phyloP scores from a whole-genome alignment of 805 yeast genomes.

The Saccharomycopsis amapae region DNA sequence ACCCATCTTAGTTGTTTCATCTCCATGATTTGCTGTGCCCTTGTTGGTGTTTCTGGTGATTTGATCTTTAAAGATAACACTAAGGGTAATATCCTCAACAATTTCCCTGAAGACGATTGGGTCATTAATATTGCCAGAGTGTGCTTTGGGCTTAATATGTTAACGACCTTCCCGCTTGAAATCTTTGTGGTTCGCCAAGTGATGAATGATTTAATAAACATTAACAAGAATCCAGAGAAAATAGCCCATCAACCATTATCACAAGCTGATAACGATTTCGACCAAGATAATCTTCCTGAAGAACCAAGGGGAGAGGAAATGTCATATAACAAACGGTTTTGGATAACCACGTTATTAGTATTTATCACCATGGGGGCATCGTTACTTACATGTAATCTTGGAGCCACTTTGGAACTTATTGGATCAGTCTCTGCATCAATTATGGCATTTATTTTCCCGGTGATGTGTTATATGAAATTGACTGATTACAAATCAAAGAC shows the following conservation, averaged over 20 bases:
- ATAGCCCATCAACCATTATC: slow-evolving; percentile 5
- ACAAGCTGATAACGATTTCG: slow-evolving; percentile 23
- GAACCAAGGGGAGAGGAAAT: slow-evolving; percentile 30
- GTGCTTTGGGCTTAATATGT: slow-evolving; percentile 88
- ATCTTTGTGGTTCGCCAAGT: slow-evolving; percentile 88
- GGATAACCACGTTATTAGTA: slow-evolving; percentile 60
- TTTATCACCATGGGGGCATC: slow-evolving; percentile 68
- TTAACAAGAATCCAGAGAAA: slow-evolving; percentile 24
- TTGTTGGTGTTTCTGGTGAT: slow-evolving; percentile 76
- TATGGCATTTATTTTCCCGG: slow-evolving; percentile 90
- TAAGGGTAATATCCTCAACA: slow-evolving; percentile 82
- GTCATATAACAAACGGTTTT: slow-evolving; percentile 40
- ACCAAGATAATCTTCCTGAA: slow-evolving; percentile 21
- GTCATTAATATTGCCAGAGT: slow-evolving; percentile 81
- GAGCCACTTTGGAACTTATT: slow-evolving; percentile 80
- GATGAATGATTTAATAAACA: slow-evolving; percentile 50
- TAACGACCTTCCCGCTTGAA: slow-evolving; percentile 87
- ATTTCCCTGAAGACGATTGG: slow-evolving; percentile 68
- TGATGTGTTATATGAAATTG: slow-evolving; percentile 68
- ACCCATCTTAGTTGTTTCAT: slow-evolving; percentile 81
- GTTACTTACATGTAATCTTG: slow-evolving; percentile 76
- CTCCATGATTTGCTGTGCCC: slow-evolving; percentile 69
- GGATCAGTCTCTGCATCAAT: slow-evolving; percentile 92
- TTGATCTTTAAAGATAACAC: slow-evolving; percentile 68
- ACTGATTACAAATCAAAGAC: slow-evolving; percentile 40